Base-by-base conservation (phyloP, 2,329 filamentous ascomycete genomes). In the Diaporthe longicolla region DNA sequence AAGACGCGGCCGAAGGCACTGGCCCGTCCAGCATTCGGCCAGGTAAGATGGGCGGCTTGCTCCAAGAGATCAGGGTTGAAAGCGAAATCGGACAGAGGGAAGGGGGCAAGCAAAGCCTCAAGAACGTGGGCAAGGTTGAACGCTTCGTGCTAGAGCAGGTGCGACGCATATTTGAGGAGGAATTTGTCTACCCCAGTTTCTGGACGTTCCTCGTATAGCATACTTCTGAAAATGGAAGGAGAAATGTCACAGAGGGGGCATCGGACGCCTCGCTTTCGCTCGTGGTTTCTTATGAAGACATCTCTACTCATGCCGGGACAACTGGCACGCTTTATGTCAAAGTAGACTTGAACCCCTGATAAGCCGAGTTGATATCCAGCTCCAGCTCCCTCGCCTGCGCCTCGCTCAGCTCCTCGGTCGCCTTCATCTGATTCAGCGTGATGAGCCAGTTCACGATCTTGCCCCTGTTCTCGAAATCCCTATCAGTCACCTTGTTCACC, bases 371-470 rank as follows among this genome's bases (percentile, higher is more conserved):
- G 80, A 98, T 97, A 82, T 98, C 96, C 82, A 98, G 91, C 78
- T 97, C 93, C 78, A 98, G 86, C 83, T 99, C 95, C 73, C 96
- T 88, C 8, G 94, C 94, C 84, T 98, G 95, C 73, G 96, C 92
- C 79, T 97, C 94, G 78, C 90, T 93, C 78, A 99, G 84, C 82
- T 98, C 95, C 80, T 98, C 95, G 1, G 95, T 95, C 11, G 95
- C 97, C 81, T 94, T 94, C 97, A 99, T 98, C 84, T 98, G 95
- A 82, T 99, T 99, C 77, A 99, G 87, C 9, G 94, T 93, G 79
- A 99, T 99, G 77, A 99, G 88, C 97, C 97, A 99, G 82, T 98
- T 95, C 73, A 99, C 95, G 79, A 99, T 98, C 88, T 98, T 98
- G 79, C 94, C 95, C 78, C 97, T 93, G 81, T 93, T 95, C 78